Evolutionary conservation across 2,329 filamentous ascomycete species (phyloP).

Genomic region (Fusarium lyarnte): DNA sequence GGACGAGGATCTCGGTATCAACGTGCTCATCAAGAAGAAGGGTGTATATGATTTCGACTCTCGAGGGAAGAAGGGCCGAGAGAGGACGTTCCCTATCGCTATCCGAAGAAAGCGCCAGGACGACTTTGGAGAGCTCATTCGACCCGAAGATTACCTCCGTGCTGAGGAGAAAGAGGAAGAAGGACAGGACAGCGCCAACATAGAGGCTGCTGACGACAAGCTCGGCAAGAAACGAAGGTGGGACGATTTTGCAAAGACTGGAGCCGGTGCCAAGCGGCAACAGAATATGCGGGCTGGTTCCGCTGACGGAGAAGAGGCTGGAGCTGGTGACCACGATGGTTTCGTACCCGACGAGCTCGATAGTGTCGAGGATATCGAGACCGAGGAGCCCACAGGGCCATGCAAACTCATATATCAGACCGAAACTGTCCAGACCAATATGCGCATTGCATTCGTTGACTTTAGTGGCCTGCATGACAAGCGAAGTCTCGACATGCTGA

Average conservation of each 20-base stretch:
- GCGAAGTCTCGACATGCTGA: constrained; percentile 91
- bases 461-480: constrained; percentile 94
- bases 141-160: constrained; percentile 91
- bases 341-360: constrained; percentile 65
- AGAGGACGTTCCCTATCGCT: constrained; percentile 90
- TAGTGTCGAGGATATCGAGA: constrained; percentile 64
- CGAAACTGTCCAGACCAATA: constrained; percentile 72
- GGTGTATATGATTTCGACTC: constrained; percentile 95
- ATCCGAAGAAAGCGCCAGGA: constrained; percentile 82
- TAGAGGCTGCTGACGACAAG: constrained; percentile 62
- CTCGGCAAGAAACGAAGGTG: constrained; percentile 95
- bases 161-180: constrained; percentile 90
- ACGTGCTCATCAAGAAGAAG: constrained; percentile 87
- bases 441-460: constrained; percentile 88
- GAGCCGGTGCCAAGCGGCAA: constrained; percentile 65
- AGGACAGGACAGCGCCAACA: constrained; percentile 60
- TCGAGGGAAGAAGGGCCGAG: constrained; percentile 87
- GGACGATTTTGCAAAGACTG: constrained; percentile 70
- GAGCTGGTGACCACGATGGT: constrained; percentile 46
- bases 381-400: constrained; percentile 68
- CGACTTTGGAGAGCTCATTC: constrained; percentile 93
- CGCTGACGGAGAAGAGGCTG: constrained; percentile 58
- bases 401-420: constrained; percentile 76
- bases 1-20: constrained; percentile 91
- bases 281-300: constrained; percentile 55